Evolutionary conservation across 352 stramenopile species (phyloP).

Genomic region (Thraustotheca clavata): DNA sequence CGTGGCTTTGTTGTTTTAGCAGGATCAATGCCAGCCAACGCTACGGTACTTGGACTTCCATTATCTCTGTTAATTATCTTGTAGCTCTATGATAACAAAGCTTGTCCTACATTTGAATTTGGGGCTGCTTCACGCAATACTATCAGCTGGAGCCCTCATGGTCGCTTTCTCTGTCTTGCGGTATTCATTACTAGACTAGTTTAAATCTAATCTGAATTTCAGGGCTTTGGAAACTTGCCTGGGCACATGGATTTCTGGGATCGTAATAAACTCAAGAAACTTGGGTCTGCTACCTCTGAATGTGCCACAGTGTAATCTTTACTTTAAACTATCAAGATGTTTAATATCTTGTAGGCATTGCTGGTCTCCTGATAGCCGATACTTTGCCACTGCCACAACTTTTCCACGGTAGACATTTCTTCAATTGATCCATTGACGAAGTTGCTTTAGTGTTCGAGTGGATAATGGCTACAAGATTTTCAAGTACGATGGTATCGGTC

Average conservation of each 20-base stretch:
- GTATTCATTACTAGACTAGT: background rate
- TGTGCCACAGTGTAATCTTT: slow-evolving; percentile 53
- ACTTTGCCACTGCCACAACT: slow-evolving; percentile 94
- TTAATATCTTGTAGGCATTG: slow-evolving; percentile 26
- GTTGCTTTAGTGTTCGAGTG: slow-evolving; percentile 83
- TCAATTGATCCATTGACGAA: background rate
- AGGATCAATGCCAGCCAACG: slow-evolving; percentile 90
- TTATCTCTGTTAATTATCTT: background rate
- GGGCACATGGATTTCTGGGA: slow-evolving; percentile 96
- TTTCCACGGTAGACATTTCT: slow-evolving; percentile 68
- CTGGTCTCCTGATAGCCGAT: slow-evolving; percentile 93
- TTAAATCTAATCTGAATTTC: slow-evolving; percentile 7
- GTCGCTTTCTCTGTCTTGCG: slow-evolving; percentile 91
- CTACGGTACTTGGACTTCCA: slow-evolving; percentile 36
- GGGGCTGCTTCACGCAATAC: slow-evolving; percentile 93
- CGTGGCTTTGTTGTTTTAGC: slow-evolving; percentile 93
- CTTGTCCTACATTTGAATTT: slow-evolving; percentile 93
- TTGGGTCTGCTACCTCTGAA: slow-evolving; percentile 78
- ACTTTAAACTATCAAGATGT: background rate
- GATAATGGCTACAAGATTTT: slow-evolving; percentile 97
- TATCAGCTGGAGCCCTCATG: slow-evolving; percentile 92
- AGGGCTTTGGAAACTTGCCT: slow-evolving; percentile 95
- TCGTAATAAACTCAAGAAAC: slow-evolving; percentile 94
- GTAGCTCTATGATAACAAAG: slow-evolving; percentile 92
- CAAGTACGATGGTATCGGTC: slow-evolving; percentile 91